Percentiles rank a stretch among this genome's conserved stretches.
Conservation (phyloP, 441 rosid genomes). For the Omphalea diandra region DNA sequence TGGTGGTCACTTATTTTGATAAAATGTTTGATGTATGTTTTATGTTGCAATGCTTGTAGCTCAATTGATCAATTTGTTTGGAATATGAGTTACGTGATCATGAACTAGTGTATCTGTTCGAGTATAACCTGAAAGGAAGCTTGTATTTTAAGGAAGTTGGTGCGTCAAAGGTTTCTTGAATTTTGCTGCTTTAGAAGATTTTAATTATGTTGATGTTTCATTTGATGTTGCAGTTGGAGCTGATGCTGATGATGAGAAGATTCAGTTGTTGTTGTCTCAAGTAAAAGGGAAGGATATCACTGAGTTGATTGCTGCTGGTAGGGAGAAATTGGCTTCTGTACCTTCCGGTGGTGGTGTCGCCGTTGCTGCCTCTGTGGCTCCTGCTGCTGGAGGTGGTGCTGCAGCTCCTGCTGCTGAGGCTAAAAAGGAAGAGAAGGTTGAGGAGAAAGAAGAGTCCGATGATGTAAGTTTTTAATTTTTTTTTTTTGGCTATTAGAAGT, state of each 20-base stretch:
- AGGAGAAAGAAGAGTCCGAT: slow-evolving; percentile 87
- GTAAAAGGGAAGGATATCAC: slow-evolving; percentile 70
- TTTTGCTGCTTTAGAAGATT: too few species aligned
- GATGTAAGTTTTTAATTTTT: slow-evolving; percentile 43
- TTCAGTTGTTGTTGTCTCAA: slow-evolving; percentile 58
- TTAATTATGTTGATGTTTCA: too few species aligned
- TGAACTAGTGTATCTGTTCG: too few species aligned
- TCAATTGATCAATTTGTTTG: too few species aligned
- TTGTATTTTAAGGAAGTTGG: not conserved
- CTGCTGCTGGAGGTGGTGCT: slow-evolving; percentile 34
- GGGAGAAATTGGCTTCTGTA: slow-evolving; percentile 86
- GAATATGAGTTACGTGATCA: too few species aligned
- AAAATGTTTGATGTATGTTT: too few species aligned
- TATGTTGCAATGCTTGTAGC: too few species aligned
- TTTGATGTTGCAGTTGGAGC: slow-evolving; percentile 81
- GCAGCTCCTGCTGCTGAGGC: slow-evolving; percentile 65
- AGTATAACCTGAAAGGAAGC: too few species aligned
- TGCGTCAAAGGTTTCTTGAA: too few species aligned
- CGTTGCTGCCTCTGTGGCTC: slow-evolving; percentile 36
- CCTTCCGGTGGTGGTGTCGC: slow-evolving; percentile 84
- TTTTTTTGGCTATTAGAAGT: too few species aligned
- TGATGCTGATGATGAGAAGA: slow-evolving; percentile 68
- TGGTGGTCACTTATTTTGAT: too few species aligned
- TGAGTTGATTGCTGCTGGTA: slow-evolving; percentile 71
- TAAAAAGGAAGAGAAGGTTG: slow-evolving; percentile 80